Percentiles rank a stretch among this genome's conserved stretches.
Evolutionary conservation across 1,284 basidiomycete genomes (phyloP).

Genomic region (Rhodofomes roseus): DNA sequence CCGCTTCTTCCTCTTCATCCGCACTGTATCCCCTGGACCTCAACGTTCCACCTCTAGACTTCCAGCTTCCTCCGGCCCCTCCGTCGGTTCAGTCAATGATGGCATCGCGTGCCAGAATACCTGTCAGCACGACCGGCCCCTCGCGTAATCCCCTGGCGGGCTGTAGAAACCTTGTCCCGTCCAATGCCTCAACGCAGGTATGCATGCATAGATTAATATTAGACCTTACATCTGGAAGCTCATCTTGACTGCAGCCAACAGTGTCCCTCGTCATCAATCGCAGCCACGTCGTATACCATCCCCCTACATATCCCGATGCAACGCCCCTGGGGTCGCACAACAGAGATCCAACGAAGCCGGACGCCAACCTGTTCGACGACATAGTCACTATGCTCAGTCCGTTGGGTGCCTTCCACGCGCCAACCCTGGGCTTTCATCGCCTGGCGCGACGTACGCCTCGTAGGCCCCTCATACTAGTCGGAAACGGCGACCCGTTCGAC

Average conservation of each 20-base stretch:
- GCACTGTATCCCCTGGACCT: neutral
- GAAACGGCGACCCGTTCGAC: neutral
- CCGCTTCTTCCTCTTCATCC: neutral
- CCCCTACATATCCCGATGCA: neutral
- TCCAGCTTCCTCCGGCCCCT: neutral
- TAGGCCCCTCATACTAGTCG: neutral
- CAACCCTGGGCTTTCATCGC: neutral
- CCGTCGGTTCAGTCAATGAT: neutral
- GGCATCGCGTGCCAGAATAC: neutral
- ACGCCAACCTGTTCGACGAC: neutral
- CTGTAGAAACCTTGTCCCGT: neutral
- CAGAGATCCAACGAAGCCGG: neutral
- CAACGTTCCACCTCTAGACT: neutral
- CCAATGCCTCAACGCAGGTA: neutral
- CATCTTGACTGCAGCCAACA: neutral
- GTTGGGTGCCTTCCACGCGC: neutral
- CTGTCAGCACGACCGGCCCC: neutral
- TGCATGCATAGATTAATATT: neutral
- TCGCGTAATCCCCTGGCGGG: neutral
- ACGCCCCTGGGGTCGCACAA: neutral
- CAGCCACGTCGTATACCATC: neutral
- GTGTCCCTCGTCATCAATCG: neutral
- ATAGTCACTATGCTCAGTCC: neutral
- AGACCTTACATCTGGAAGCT: neutral
- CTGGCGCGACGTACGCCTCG: neutral